Conservation (phyloP, 257 asterid species). For the Petunia secreta region DNA sequence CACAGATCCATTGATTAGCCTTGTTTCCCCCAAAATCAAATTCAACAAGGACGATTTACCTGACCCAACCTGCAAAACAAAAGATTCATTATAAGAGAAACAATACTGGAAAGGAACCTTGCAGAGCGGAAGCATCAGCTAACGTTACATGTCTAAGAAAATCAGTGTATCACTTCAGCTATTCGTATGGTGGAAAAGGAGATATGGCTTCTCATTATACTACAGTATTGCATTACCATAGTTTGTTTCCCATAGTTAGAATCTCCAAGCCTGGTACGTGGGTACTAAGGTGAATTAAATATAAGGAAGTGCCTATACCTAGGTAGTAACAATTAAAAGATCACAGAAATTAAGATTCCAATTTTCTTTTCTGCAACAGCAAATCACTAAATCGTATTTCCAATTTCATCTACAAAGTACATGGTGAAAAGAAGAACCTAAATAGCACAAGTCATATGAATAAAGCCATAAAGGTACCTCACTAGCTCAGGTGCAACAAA, state of each 20-base stretch:
- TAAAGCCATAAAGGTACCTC: background rate
- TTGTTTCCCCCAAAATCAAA: constrained; percentile 74
- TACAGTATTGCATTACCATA: background rate
- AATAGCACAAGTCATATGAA: background rate
- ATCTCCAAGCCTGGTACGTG: background rate
- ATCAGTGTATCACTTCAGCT: background rate
- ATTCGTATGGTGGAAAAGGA: background rate
- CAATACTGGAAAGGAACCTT: background rate
- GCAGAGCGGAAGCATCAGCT: background rate
- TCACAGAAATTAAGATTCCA: background rate
- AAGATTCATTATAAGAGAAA: constrained; percentile 16
- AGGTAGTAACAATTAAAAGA: constrained; percentile 11
- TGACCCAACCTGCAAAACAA: constrained; percentile 80
- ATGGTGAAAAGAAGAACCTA: background rate
- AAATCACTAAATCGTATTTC: background rate
- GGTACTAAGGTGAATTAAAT: constrained; percentile 10
- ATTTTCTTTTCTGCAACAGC: background rate
- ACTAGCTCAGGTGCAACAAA: constrained; percentile 5
- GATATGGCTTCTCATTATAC: constrained; percentile 5
- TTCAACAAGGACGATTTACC: constrained; percentile 92
- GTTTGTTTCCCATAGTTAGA: constrained; percentile 17
- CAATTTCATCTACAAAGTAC: background rate
- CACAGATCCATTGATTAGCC: constrained; percentile 64
- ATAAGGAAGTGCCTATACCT: background rate
- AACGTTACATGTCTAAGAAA: background rate